These are phyloP conservation scores for Talaromyces adpressus DNA, from an alignment of 495 filamentous ascomycete genomes.

Conservation along the genomic window DNA sequence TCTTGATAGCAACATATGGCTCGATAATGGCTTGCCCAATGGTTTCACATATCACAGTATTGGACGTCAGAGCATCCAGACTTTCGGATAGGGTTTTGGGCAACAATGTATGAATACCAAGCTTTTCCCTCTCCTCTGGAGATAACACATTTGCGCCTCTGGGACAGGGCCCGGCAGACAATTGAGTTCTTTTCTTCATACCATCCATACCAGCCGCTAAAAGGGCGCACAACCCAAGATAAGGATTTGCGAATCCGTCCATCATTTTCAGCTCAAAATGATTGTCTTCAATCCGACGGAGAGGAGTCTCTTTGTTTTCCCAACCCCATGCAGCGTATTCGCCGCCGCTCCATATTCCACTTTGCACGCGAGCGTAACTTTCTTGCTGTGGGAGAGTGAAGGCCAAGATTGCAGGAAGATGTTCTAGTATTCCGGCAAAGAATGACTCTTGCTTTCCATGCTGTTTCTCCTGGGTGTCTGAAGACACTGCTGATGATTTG, in stretches of 20 bases:
- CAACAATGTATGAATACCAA: conserved; percentile 47
- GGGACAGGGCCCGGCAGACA: conserved; percentile 42
- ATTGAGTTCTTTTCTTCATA: conserved; percentile 26
- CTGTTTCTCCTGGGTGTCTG: conserved; percentile 16
- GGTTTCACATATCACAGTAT: not conserved
- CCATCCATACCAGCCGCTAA: conserved; percentile 54
- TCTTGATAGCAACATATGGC: conserved; percentile 5
- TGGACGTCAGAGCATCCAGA: conserved; percentile 23
- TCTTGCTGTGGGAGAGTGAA: conserved; percentile 53
- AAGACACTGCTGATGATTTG: not conserved
- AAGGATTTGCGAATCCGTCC: conserved; percentile 70
- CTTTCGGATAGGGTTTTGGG: conserved; percentile 46
- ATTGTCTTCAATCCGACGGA: conserved; percentile 52
- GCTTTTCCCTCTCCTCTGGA: conserved; percentile 36
- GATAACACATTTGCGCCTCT: conserved; percentile 45
- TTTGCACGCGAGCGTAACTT: conserved; percentile 55
- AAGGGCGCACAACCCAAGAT: conserved; percentile 56
- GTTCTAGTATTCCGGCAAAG: conserved; percentile 59
- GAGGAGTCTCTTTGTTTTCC: conserved; percentile 64
- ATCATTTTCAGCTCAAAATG: conserved; percentile 68
- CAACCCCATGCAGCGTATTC: conserved; percentile 70
- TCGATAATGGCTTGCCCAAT: conserved; percentile 1
- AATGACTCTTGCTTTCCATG: conserved; percentile 40
- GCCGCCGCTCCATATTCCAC: conserved; percentile 65
- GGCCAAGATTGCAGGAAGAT: conserved; percentile 56